Conservation (phyloP, 345 rosid genomes). For the Eucalyptus fibrosa region DNA sequence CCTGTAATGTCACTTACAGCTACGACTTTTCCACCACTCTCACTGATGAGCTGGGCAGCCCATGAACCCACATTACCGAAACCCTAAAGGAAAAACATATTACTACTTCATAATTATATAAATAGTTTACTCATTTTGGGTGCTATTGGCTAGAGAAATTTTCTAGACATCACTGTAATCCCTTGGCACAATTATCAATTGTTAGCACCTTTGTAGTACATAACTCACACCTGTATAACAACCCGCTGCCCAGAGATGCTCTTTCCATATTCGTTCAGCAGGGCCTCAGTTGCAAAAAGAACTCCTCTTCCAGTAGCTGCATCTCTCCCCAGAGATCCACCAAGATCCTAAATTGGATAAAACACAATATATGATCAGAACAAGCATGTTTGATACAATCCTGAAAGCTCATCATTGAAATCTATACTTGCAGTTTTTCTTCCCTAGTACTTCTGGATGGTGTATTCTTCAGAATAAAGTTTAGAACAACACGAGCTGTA, state of each 20-base stretch:
- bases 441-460: neutral
- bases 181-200: neutral
- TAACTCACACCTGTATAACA: constrained; percentile 57
- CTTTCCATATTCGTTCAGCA: constrained; percentile 78
- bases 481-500: neutral
- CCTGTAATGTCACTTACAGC: constrained; percentile 82
- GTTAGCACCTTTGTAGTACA: neutral
- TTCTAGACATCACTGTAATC: neutral
- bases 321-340: constrained; percentile 94
- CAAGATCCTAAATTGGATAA: constrained; percentile 54
- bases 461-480: neutral
- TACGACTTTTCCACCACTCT: constrained; percentile 71
- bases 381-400: neutral
- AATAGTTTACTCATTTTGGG: neutral
- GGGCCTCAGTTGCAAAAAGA: constrained; percentile 85
- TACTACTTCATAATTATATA: neutral
- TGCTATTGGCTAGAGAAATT: neutral
- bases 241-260: constrained; percentile 64
- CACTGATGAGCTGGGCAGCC: constrained; percentile 79
- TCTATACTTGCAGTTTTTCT: neutral
- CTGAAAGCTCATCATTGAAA: neutral
- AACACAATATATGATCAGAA: neutral
- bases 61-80: constrained; percentile 98
- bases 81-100: constrained; percentile 27
- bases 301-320: constrained; percentile 98